Evolutionary conservation across 352 stramenopile species (phyloP).

Genomic region (Thalassiosira allenii): DNA sequence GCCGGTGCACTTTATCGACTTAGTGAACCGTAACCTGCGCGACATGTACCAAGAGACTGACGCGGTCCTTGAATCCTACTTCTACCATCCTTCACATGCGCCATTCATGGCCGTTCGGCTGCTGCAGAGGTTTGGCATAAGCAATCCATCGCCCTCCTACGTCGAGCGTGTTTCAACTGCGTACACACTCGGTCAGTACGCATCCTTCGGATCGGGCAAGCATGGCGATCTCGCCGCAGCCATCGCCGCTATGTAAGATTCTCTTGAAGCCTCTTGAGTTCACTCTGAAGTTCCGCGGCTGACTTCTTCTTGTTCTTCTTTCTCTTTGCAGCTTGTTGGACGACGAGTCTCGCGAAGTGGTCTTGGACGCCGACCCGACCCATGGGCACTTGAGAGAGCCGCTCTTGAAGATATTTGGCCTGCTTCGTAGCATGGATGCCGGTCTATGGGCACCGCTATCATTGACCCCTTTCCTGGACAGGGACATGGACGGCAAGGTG

Average conservation of each 20-base stretch:
- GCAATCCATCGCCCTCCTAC: conserved; percentile 74
- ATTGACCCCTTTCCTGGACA: conserved; percentile 41
- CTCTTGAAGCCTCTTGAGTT: too few species aligned
- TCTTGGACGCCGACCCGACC: conserved; percentile 69
- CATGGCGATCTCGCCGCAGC: conserved; percentile 75
- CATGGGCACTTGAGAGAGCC: conserved; percentile 58
- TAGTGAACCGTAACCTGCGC: too few species aligned
- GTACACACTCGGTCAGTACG: conserved; percentile 60
- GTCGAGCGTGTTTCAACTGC: conserved; percentile 51
- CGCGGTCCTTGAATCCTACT: conserved; percentile 64
- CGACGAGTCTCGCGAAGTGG: conserved; percentile 47
- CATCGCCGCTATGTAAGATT: too few species aligned
- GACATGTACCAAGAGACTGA: conserved; percentile 78
- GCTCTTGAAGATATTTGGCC: conserved; percentile 51
- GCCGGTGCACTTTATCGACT: conserved; percentile 68
- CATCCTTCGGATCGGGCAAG: conserved; percentile 46
- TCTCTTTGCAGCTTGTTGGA: conserved; percentile 79
- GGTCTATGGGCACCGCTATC: conserved; percentile 22
- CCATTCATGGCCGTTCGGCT: conserved; percentile 71
- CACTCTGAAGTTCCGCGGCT: too few species aligned
- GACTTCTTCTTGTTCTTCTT: too few species aligned
- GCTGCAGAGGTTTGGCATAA: conserved; percentile 63
- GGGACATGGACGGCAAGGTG: conserved; percentile 12
- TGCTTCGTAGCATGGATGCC: conserved; percentile 47
- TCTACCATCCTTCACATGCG: conserved; percentile 59